Conservation (phyloP, 371 early-diverging fungal species). For the Sporodiniella umbellata region DNA sequence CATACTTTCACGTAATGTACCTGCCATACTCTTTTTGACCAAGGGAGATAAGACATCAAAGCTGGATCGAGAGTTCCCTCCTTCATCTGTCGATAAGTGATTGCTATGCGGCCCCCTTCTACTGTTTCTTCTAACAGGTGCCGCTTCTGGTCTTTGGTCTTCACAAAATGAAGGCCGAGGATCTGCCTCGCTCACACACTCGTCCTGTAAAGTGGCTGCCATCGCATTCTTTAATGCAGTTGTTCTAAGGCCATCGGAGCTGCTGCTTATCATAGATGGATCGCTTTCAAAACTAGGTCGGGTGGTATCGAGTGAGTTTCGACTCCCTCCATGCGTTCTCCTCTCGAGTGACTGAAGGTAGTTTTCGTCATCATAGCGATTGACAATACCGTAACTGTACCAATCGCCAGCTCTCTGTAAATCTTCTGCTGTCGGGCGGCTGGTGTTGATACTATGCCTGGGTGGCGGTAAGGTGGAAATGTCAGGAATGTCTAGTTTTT, state of each 20-base stretch:
- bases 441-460: constrained; percentile 19
- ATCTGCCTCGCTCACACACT: neutral
- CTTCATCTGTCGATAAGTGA: neutral
- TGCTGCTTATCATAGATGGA: constrained; percentile 33
- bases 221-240: constrained; percentile 40
- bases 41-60: constrained; percentile 25
- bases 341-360: constrained; percentile 42
- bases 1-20: constrained; percentile 21
- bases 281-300: constrained; percentile 4
- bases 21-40: constrained; percentile 26
- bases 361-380: constrained; percentile 27
- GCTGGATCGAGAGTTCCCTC: constrained; percentile 17
- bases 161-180: constrained; percentile 7
- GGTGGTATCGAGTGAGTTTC: constrained; percentile 5
- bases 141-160: constrained; percentile 3
- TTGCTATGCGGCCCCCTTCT: neutral
- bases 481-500: constrained; percentile 19
- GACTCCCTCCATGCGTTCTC: constrained; percentile 24
- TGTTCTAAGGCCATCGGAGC: constrained; percentile 42
- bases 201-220: constrained; percentile 24
- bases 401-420: constrained; percentile 15
- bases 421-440: constrained; percentile 17
- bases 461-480: constrained; percentile 19
- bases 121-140: neutral
- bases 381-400: constrained; percentile 24